phyloP scores from a whole-genome alignment of 805 yeast species.

The Tetrapisispora taiwanensis region DNA sequence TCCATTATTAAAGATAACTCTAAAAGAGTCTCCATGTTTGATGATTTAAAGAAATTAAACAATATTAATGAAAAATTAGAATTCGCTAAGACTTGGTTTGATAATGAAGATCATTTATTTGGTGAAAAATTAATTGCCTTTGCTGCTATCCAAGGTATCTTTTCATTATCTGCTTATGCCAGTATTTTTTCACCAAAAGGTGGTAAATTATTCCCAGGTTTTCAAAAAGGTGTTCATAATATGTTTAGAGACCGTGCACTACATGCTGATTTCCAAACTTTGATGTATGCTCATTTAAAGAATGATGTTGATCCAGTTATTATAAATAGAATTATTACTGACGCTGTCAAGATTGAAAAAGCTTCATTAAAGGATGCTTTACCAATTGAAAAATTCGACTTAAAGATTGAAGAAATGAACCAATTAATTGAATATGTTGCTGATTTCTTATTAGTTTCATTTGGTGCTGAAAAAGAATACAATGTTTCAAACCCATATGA shows the following conservation, averaged over 20 bases:
- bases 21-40: slow-evolving; percentile 76
- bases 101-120: slow-evolving; percentile 72
- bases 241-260: slow-evolving; percentile 96
- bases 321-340: slow-evolving; percentile 76
- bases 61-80: slow-evolving; percentile 91
- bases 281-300: slow-evolving; percentile 82
- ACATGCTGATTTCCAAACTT: slow-evolving; percentile 95
- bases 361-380: slow-evolving; percentile 85
- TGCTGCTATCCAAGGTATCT: slow-evolving; percentile 97
- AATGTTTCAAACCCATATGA: slow-evolving; percentile 90
- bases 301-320: slow-evolving; percentile 72
- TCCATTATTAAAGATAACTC: slow-evolving; percentile 89
- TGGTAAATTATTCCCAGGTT: slow-evolving; percentile 96
- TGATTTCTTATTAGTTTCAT: slow-evolving; percentile 79
- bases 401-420: slow-evolving; percentile 84
- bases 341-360: slow-evolving; percentile 90
- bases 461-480: slow-evolving; percentile 82
- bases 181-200: slow-evolving; percentile 95
- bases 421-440: slow-evolving; percentile 96
- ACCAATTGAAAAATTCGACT: slow-evolving; percentile 83
- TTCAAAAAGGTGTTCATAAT: slow-evolving; percentile 89
- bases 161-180: slow-evolving; percentile 95
- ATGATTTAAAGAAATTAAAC: slow-evolving; percentile 87
- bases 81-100: slow-evolving; percentile 96
- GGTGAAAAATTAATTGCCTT: slow-evolving; percentile 94